Conservation (phyloP, 164 flowering plant species). For the Sedum album region DNA sequence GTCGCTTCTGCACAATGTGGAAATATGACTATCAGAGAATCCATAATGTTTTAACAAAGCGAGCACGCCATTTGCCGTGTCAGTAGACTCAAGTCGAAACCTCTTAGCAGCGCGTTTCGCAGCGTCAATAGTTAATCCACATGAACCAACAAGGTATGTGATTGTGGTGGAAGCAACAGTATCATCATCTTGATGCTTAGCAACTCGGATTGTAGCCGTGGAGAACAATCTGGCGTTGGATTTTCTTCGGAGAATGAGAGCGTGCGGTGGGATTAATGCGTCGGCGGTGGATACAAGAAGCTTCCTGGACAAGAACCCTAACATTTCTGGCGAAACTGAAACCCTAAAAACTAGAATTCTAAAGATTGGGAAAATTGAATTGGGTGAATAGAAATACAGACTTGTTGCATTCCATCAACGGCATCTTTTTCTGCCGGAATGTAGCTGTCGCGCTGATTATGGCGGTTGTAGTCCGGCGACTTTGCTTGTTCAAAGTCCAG, state of each 20-base stretch:
- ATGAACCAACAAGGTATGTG: constrained; percentile 10
- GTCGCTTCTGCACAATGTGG: constrained; percentile 1
- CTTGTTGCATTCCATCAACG: neutral
- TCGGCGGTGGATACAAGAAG: neutral
- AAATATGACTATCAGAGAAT: constrained; percentile 8
- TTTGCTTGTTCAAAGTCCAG: no score
- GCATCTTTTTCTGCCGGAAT: no score
- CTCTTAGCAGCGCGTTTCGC: constrained; percentile 2
- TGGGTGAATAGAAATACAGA: neutral
- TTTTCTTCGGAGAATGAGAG: neutral
- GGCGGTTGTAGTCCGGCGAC: no score
- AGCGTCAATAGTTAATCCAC: constrained; percentile 9
- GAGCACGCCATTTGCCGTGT: constrained; percentile 7
- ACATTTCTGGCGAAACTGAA: neutral
- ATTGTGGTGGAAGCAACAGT: constrained; percentile 4
- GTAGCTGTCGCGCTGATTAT: no score
- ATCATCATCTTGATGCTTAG: neutral
- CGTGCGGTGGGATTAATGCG: neutral
- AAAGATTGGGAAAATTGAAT: neutral
- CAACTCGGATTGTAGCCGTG: neutral
- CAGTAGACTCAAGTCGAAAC: neutral
- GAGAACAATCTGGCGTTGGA: neutral
- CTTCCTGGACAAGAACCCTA: neutral
- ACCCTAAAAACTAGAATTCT: no score
- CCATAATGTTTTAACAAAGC: constrained; percentile 9